These are phyloP conservation scores for Xylaria palmicola DNA, from an alignment of 495 filamentous ascomycete genomes.

Conservation along the genomic window DNA sequence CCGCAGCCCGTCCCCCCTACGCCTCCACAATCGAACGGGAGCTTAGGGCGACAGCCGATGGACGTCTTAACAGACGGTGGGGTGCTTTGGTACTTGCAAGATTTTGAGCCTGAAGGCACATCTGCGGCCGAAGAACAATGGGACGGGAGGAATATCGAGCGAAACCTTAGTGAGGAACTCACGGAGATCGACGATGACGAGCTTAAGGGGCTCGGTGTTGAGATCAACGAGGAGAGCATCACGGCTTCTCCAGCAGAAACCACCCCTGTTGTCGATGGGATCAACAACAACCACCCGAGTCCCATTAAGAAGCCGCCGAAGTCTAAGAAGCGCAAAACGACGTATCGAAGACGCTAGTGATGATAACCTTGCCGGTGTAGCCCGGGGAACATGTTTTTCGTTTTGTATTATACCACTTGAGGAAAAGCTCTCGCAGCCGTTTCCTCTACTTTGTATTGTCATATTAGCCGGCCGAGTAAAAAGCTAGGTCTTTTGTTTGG, in stretches of 20 bases:
- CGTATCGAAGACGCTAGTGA: slow-evolving; percentile 29
- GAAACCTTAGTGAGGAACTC: slow-evolving; percentile 80
- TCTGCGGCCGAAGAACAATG: slow-evolving; percentile 67
- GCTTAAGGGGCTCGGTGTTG: slow-evolving; percentile 58
- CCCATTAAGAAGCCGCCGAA: slow-evolving; percentile 32
- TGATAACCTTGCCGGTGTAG: background rate
- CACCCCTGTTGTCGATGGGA: slow-evolving; percentile 19
- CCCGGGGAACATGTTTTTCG: background rate
- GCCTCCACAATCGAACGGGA: slow-evolving; percentile 51
- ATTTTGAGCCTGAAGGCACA: slow-evolving; percentile 76
- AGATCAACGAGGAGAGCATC: slow-evolving; percentile 44
- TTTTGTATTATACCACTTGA: slow-evolving; percentile 13
- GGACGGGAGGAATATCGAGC: slow-evolving; percentile 71
- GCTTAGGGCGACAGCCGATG: slow-evolving; percentile 39
- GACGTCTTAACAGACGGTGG: slow-evolving; percentile 68
- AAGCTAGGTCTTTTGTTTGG: background rate
- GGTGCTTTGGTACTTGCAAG: slow-evolving; percentile 83
- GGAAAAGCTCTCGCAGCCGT: background rate
- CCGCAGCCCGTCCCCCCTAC: slow-evolving; percentile 40
- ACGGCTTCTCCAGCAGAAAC: slow-evolving; percentile 39
- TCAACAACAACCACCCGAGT: slow-evolving; percentile 13
- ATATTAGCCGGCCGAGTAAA: background rate
- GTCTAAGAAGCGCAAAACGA: slow-evolving; percentile 31
- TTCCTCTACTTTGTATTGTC: slow-evolving; percentile 14
- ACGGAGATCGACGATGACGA: slow-evolving; percentile 88